phyloP scores from a whole-genome alignment of 257 asterid genomes.

The Salvia miltiorrhiza region DNA sequence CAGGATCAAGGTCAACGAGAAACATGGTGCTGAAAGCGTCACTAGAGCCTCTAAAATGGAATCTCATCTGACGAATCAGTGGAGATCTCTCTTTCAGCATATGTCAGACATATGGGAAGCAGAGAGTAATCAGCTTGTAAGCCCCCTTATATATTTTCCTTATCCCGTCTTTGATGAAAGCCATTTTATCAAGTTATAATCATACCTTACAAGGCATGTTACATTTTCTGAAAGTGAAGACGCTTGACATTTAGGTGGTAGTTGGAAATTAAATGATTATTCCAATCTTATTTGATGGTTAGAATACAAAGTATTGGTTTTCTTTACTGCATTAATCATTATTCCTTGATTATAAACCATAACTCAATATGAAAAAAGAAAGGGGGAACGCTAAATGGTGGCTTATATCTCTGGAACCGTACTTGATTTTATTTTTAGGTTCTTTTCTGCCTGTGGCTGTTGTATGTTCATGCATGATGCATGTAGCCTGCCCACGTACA shows the following conservation, averaged over 20 bases:
- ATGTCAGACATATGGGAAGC: conserved; percentile 50
- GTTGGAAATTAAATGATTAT: background rate
- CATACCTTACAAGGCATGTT: background rate
- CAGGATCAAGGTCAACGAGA: conserved; percentile 38
- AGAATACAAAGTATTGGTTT: background rate
- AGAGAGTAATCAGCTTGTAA: conserved; percentile 70
- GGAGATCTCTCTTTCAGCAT: conserved; percentile 75
- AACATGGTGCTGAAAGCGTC: conserved; percentile 31
- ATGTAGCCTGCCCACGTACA: background rate
- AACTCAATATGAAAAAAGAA: background rate
- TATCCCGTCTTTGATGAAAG: background rate
- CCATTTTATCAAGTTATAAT: background rate
- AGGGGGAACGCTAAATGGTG: background rate
- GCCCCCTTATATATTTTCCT: conserved; percentile 21
- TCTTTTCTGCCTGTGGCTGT: background rate
- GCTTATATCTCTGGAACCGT: background rate
- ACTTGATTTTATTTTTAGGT: background rate
- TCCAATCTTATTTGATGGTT: background rate
- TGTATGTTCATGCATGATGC: background rate
- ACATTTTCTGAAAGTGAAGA: background rate
- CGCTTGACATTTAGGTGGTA: background rate
- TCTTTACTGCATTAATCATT: background rate
- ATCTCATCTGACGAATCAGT: conserved; percentile 54
- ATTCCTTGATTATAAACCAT: background rate
- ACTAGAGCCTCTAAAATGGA: conserved; percentile 35